Conservation (phyloP, 2,329 filamentous ascomycete species). For the Ascochyta clinopodiicola region DNA sequence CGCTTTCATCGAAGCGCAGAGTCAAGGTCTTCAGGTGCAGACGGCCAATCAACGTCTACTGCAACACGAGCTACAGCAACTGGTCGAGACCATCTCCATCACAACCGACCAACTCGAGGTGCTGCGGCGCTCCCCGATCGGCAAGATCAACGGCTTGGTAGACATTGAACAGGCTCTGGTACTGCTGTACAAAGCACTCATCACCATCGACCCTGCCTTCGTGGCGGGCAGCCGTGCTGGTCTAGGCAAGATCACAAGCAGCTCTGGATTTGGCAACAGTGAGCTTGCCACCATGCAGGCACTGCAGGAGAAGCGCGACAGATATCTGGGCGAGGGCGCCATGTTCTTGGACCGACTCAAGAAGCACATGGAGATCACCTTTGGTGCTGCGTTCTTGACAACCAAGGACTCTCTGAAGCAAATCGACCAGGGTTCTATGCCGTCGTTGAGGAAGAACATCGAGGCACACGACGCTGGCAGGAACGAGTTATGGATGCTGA, state of each 20-base stretch:
- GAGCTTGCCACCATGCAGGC: constrained; percentile 86
- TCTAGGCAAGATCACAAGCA: constrained; percentile 45
- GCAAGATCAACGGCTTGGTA: constrained; percentile 72
- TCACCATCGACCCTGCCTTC: constrained; percentile 87
- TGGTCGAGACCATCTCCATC: constrained; percentile 92
- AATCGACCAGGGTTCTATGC: constrained; percentile 55
- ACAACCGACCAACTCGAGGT: constrained; percentile 76
- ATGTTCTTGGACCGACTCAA: constrained; percentile 80
- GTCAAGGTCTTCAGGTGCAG: constrained; percentile 94
- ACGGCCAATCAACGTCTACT: constrained; percentile 95
- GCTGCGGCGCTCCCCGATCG: constrained; percentile 75
- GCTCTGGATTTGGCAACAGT: constrained; percentile 71
- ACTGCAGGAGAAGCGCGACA: constrained; percentile 90
- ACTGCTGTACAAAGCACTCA: constrained; percentile 87
- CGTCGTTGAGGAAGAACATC: constrained; percentile 67
- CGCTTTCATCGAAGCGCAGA: constrained; percentile 95
- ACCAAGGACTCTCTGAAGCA: constrained; percentile 66
- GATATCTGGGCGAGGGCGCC: constrained; percentile 78
- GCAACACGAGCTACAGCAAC: constrained; percentile 83
- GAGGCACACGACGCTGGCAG: constrained; percentile 74
- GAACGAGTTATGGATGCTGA: constrained; percentile 83
- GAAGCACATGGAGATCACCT: constrained; percentile 81
- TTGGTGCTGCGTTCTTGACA: constrained; percentile 75
- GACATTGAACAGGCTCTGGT: constrained; percentile 80
- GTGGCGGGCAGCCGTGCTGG: constrained; percentile 58